Conservation (phyloP, 257 asterid genomes). For the Solanum pinnatisectum region DNA sequence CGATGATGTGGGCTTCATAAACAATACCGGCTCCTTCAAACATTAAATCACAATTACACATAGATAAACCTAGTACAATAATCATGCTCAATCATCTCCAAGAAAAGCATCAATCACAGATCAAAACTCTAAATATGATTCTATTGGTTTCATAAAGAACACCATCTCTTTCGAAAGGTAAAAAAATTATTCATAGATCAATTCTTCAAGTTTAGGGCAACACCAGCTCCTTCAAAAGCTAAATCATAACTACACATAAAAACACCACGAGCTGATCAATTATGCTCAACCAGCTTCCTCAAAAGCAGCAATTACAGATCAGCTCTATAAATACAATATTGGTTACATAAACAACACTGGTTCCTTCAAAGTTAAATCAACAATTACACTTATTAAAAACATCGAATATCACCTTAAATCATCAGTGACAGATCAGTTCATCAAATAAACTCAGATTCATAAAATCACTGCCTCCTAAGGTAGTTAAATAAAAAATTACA, state of each 20-base stretch:
- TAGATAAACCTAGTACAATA: not conserved
- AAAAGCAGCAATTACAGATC: not conserved
- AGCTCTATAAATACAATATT: not conserved
- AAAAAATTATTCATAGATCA: not conserved
- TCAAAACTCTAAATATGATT: not conserved
- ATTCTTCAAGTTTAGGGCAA: not conserved
- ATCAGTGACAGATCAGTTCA: not conserved
- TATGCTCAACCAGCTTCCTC: not conserved
- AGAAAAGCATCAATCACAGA: not conserved
- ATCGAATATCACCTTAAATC: not conserved
- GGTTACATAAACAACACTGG: not conserved
- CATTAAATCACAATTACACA: not conserved
- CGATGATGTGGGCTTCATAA: constrained; percentile 93
- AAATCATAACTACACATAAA: not conserved
- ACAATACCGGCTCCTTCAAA: constrained; percentile 77
- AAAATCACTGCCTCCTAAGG: constrained; percentile 13
- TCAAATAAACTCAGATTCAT: constrained; percentile 21
- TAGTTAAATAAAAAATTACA: not conserved
- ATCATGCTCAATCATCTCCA: not conserved
- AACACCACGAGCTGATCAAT: not conserved
- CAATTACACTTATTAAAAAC: not conserved
- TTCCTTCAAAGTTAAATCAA: not conserved
- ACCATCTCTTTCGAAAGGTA: not conserved
- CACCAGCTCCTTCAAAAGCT: not conserved
- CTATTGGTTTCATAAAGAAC: not conserved